phyloP scores from a whole-genome alignment of 1,284 basidiomycete genomes.

The Ceratobasidium sp. region DNA sequence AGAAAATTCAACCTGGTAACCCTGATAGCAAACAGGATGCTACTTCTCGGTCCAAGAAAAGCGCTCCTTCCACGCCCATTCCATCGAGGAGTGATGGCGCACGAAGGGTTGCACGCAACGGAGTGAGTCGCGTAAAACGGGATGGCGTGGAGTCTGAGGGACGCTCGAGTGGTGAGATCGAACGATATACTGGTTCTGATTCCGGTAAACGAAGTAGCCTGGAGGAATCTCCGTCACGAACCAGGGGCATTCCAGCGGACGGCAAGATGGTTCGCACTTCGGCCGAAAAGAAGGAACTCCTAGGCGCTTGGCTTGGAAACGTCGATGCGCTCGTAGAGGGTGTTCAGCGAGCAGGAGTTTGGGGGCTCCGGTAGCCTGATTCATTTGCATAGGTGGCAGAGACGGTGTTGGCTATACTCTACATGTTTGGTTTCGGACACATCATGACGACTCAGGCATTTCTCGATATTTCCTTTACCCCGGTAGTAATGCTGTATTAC shows the following conservation, averaged over 20 bases:
- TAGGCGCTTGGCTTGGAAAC: slow-evolving; percentile 82
- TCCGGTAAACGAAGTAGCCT: slow-evolving; percentile 13
- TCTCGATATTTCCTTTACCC: not conserved
- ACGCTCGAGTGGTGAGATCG: slow-evolving; percentile 23
- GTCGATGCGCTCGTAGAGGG: slow-evolving; percentile 85
- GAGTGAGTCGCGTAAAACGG: slow-evolving; percentile 5
- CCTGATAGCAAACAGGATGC: not conserved
- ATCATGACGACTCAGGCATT: not conserved
- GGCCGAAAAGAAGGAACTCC: slow-evolving; percentile 80
- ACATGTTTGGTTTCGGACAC: not conserved
- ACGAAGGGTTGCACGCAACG: not conserved
- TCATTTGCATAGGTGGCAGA: not conserved
- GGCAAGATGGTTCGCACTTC: slow-evolving; percentile 60
- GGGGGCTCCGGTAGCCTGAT: slow-evolving; percentile 59
- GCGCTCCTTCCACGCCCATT: slow-evolving; percentile 5
- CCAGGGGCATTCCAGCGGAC: not conserved
- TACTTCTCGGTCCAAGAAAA: slow-evolving; percentile 9
- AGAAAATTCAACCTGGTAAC: slow-evolving; percentile 1
- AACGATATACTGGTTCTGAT: slow-evolving; percentile 1
- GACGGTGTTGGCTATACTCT: not conserved
- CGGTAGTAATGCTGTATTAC: not conserved
- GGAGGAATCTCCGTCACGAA: not conserved
- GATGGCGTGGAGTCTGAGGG: slow-evolving; percentile 3
- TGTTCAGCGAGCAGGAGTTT: slow-evolving; percentile 80
- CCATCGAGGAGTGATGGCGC: not conserved